These are phyloP conservation scores for Penicillium riverlandense DNA, from an alignment of 495 filamentous ascomycete species.

Conservation along the genomic window DNA sequence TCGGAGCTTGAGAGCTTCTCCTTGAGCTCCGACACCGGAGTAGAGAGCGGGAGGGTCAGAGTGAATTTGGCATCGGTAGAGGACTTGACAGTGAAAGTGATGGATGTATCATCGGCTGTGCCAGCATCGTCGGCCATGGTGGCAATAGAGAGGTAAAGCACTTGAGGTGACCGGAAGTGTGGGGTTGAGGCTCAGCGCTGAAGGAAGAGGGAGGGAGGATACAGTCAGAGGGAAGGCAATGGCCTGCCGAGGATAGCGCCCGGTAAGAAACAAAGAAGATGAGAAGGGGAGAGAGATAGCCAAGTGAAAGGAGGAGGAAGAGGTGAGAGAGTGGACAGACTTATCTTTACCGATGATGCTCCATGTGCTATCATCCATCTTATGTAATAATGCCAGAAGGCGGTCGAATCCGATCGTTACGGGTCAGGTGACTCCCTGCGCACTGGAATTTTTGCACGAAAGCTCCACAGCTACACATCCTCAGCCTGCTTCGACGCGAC, in stretches of 20 bases:
- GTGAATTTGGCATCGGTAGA: constrained; percentile 78
- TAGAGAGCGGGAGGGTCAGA: constrained; percentile 70
- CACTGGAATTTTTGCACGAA: constrained; percentile 23
- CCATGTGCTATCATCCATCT: neutral
- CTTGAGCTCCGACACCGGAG: constrained; percentile 80
- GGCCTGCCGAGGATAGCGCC: no score
- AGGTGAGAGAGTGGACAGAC: neutral
- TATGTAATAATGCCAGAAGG: constrained; percentile 16
- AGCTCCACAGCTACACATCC: no score
- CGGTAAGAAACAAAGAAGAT: no score
- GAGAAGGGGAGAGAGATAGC: no score
- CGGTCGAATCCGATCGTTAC: constrained; percentile 34
- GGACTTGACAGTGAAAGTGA: constrained; percentile 94
- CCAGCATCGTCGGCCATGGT: constrained; percentile 44
- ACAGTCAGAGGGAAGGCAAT: no score
- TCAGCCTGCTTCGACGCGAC: neutral
- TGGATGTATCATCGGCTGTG: constrained; percentile 40
- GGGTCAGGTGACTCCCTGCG: constrained; percentile 12
- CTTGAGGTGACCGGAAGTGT: constrained; percentile 10
- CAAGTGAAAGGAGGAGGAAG: neutral
- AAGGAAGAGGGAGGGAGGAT: neutral
- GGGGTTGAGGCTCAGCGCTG: constrained; percentile 2
- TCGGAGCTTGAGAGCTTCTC: constrained; percentile 71
- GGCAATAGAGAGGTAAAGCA: constrained; percentile 1
- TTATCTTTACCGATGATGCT: neutral